Base-by-base conservation (phyloP, 352 stramenopile genomes). In the Paralagenidium karlingii region DNA sequence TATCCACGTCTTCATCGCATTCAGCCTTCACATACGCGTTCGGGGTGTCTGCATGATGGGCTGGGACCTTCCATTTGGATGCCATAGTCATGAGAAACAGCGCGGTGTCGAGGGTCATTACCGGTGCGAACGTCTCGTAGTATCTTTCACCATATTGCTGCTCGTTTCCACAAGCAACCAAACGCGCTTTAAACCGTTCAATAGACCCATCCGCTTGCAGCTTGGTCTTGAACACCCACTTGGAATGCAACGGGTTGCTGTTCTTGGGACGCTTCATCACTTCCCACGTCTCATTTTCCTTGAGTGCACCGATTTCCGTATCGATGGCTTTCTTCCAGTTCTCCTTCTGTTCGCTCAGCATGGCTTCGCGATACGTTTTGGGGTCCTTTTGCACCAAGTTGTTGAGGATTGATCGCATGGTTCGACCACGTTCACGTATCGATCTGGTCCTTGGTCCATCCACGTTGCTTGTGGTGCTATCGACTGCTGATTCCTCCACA, bases 321-420 rank as follows among this genome's bases (percentile, higher is more conserved):
- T 36, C 30, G 16, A 36, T 3, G 19, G 3, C 3, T 8, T 20
- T 16, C 21, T 39, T 34, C 51, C 45, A 55, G 8, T 45, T 36
- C 8, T 38, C 13, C 12, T 19, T 25, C 15, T 21, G 13, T 0
- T 7, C 1, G 19, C 19, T 46, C 1, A 24, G 19, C 37, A 55
- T 55, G 2, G 45, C 40, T 15, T 47, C 25, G 12, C 22, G 8
- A 24, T 51, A 59, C 13, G 47, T 59, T 19, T 47, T 55, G 1
- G 40, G 45, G 15, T 51, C 51, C 5, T n/a, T n/a, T n/a, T n/a
- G n/a, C n/a, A n/a, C n/a, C n/a, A n/a, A n/a, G n/a, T n/a, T n/a
- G n/a, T n/a, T n/a, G n/a, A n/a, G n/a, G n/a, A n/a, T n/a, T n/a
- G n/a, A n/a, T n/a, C n/a, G n/a, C n/a, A n/a, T n/a, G n/a, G n/a